Base-by-base conservation (phyloP, 192 early-diverging fungal species). In the Geosiphon pyriformis region DNA sequence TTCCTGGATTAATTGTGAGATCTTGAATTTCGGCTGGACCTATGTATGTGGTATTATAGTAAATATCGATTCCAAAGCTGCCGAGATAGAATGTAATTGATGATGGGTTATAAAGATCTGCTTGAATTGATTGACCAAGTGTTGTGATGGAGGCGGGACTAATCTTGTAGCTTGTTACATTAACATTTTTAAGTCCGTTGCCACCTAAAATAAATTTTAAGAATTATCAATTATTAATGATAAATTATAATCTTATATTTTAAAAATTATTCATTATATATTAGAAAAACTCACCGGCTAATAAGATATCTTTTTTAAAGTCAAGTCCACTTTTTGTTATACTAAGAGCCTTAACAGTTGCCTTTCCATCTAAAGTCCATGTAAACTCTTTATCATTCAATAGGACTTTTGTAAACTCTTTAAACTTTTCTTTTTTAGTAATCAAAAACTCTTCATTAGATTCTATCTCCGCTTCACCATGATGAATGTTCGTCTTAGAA, bases 401-500 rank as follows among this genome's bases (percentile, higher is more conserved):
- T 42, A 10, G 37, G 7, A 15, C 37, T 6, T 10, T 42, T 6
- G 37, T 42, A 42, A 42, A 42, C 37, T 42, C 7, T 6, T 15
- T 15, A 42, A 42, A 42, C 6, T 6, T 15, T 10, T 42, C 37
- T 15, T 6, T 15, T 10, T 42, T 42, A 10, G 37, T 42, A 15
- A 42, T 42, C 6, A 10, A 10, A 15, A 42, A 42, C 15, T 10
- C 15, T 42, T 15, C 37, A 6, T 6, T 42, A 42, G 7, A 10
- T 10, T 42, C 15, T 42, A 42, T 42, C 37, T 42, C 15, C 15
- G 37, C 75, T 1, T 52, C 31, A 8, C 76, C 76, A 34, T 67
- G 71, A 34, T 64, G 70, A 35, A 73, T 70, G 31, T 72, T 65
- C 52, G 72, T 72, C 4, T 72, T 65, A 12, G 63, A 69, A 10